A percentile compares a stretch with the other conserved stretches of the same genome.
Evolutionary conservation across 1,139 yeast species (phyloP).

Genomic region (Scheffersomyces stambukii): DNA sequence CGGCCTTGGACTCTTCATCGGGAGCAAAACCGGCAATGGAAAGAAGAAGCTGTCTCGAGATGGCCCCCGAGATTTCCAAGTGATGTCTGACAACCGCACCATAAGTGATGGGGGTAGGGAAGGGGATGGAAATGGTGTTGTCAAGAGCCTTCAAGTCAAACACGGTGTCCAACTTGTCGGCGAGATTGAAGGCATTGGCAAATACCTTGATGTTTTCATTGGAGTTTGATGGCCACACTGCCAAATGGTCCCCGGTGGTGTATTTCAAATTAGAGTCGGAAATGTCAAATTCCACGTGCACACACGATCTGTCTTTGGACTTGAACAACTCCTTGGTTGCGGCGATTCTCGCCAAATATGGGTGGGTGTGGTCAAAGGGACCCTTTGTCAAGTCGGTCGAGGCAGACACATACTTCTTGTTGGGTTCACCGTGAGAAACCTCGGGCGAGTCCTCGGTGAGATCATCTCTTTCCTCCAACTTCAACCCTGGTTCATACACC

Average conservation of each 20-base stretch:
- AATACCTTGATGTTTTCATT: slow-evolving; percentile 68
- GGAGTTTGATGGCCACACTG: slow-evolving; percentile 90
- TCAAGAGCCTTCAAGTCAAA: slow-evolving; percentile 71
- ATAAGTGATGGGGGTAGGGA: slow-evolving; percentile 89
- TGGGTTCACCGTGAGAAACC: slow-evolving; percentile 86
- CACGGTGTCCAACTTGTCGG: slow-evolving; percentile 49
- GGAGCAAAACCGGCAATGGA: slow-evolving; percentile 87
- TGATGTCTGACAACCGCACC: slow-evolving; percentile 84
- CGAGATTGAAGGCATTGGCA: slow-evolving; percentile 58
- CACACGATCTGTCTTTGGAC: slow-evolving; percentile 67
- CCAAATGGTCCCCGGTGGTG: slow-evolving; percentile 94
- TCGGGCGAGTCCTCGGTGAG: slow-evolving; percentile 26
- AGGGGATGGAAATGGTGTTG: slow-evolving; percentile 65
- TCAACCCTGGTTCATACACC: slow-evolving; percentile 69
- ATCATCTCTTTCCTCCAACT: slow-evolving; percentile 33
- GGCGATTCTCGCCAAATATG: slow-evolving; percentile 71
- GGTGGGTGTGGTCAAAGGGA: slow-evolving; percentile 82
- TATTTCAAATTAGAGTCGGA: slow-evolving; percentile 73
- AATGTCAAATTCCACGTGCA: slow-evolving; percentile 86
- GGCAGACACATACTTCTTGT: slow-evolving; percentile 52
- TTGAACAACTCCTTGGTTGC: slow-evolving; percentile 67
- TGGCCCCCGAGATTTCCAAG: slow-evolving; percentile 88
- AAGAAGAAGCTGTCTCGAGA: slow-evolving; percentile 81
- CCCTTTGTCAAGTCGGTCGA: slow-evolving; percentile 50
- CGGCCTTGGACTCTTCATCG: slow-evolving; percentile 49